These are phyloP conservation scores for Cystobasidium sp. DNA, from an alignment of 1,284 basidiomycete species.

Conservation along the genomic window DNA sequence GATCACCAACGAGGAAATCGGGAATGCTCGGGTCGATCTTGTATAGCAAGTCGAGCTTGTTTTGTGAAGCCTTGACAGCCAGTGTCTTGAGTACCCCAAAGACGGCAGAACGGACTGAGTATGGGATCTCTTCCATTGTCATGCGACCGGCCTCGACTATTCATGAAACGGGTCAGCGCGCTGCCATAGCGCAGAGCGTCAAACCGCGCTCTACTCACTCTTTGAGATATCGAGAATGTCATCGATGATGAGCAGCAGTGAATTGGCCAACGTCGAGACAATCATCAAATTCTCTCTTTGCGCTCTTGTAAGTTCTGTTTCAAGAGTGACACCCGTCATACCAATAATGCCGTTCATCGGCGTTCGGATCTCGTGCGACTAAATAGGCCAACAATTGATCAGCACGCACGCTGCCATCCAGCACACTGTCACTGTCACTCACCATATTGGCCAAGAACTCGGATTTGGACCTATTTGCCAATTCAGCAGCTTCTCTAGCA, in stretches of 20 bases:
- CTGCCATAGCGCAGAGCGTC: neutral
- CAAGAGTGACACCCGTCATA: slow-evolving; percentile 97
- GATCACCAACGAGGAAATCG: slow-evolving; percentile 95
- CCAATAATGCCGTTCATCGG: slow-evolving; percentile 99
- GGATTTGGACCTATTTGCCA: slow-evolving; percentile 89
- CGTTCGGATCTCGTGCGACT: slow-evolving; percentile 74
- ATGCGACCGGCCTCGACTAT: slow-evolving; percentile 96
- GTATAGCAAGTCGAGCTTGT: slow-evolving; percentile 94
- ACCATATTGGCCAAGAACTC: slow-evolving; percentile 97
- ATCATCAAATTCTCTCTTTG: slow-evolving; percentile 94
- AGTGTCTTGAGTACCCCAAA: slow-evolving; percentile 98
- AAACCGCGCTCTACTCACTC: slow-evolving; percentile 66
- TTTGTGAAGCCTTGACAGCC: slow-evolving; percentile 96
- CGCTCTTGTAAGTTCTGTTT: slow-evolving; percentile 83
- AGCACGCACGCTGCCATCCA: too few relatives aligned
- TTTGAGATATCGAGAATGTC: slow-evolving; percentile 98
- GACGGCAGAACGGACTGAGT: slow-evolving; percentile 94
- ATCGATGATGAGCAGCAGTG: slow-evolving; percentile 94
- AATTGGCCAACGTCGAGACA: slow-evolving; percentile 92
- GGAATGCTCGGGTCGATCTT: slow-evolving; percentile 95
- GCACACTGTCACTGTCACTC: too few relatives aligned
- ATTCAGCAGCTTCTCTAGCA: slow-evolving; percentile 94
- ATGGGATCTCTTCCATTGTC: slow-evolving; percentile 99
- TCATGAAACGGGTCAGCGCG: slow-evolving; percentile 5
- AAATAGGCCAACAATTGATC: slow-evolving; percentile 65